Conservation (phyloP, 208 protist species). For the Angomonas ambiguus region DNA sequence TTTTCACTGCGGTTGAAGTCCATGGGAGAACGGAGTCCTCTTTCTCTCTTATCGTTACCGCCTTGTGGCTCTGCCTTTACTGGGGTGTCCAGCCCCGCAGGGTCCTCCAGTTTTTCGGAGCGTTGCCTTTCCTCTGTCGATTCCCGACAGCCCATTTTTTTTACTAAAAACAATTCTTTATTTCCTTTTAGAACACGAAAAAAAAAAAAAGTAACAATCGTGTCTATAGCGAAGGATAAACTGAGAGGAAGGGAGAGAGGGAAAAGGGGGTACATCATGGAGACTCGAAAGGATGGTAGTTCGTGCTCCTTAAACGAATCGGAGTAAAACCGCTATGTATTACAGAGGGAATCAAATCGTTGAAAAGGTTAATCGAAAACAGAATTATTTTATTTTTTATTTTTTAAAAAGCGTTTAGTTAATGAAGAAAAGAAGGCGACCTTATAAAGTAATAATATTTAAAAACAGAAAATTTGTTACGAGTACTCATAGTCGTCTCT, state of each 20-base stretch:
- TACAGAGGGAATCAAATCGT: neutral
- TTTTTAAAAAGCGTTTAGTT: slow-evolving; percentile 7
- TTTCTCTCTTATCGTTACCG: neutral
- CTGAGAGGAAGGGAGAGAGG: slow-evolving; percentile 1
- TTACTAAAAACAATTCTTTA: neutral
- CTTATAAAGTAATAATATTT: neutral
- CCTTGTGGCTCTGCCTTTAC: neutral
- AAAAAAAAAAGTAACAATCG: slow-evolving; percentile 1
- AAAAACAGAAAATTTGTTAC: slow-evolving; percentile 4
- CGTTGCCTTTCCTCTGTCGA: neutral
- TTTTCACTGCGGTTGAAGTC: neutral
- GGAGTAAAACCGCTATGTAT: no score
- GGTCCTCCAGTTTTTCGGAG: no score
- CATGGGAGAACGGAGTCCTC: neutral
- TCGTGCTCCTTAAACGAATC: no score
- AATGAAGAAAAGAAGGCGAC: slow-evolving; percentile 5
- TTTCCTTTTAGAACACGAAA: neutral
- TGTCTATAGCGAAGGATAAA: neutral
- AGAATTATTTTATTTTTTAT: neutral
- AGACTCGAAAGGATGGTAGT: no score
- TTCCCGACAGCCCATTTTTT: neutral
- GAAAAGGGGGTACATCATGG: no score
- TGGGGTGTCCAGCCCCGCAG: neutral
- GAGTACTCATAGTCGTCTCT: slow-evolving; percentile 83
- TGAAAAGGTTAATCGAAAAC: slow-evolving; percentile 1